These are phyloP conservation scores for Gymnopilus dilepis DNA, from an alignment of 768 basidiomycete genomes.

Conservation along the genomic window DNA sequence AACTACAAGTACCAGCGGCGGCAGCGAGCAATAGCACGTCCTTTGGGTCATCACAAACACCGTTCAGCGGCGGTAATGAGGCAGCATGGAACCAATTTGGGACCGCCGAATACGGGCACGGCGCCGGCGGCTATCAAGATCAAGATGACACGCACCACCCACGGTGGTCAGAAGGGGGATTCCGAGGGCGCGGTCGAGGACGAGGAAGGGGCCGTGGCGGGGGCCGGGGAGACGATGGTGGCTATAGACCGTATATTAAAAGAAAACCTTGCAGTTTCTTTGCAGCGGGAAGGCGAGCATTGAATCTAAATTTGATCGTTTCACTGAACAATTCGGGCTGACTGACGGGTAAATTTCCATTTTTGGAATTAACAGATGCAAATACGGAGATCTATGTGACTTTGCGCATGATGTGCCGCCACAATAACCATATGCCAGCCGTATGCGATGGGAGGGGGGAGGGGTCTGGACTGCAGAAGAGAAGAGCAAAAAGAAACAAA, in stretches of 20 bases:
- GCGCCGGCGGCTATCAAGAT: conserved; percentile 50
- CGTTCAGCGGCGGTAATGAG: conserved; percentile 36
- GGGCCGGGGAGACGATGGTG: conserved; percentile 57
- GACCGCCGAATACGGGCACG: conserved; percentile 60
- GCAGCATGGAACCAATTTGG: conserved; percentile 37
- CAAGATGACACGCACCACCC: conserved; percentile 36
- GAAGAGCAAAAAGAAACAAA: background rate
- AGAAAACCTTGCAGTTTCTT: conserved; percentile 91
- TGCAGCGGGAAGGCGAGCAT: conserved; percentile 92
- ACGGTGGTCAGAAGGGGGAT: conserved; percentile 48
- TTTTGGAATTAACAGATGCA: conserved; percentile 75
- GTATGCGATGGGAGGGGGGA: background rate
- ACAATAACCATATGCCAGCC: conserved; percentile 1
- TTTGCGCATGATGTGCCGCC: conserved; percentile 66
- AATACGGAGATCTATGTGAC: conserved; percentile 88
- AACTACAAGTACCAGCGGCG: conserved; percentile 28
- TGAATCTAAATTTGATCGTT: conserved; percentile 40
- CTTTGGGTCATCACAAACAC: conserved; percentile 16
- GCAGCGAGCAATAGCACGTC: conserved; percentile 5
- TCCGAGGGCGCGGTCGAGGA: conserved; percentile 56
- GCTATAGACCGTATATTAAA: conserved; percentile 76
- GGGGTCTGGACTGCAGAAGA: background rate
- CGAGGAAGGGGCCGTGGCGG: conserved; percentile 58
- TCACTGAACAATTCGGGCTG: background rate
- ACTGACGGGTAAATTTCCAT: conserved; percentile 24